phyloP scores from a whole-genome alignment of 805 yeast species.

The Blastobotrys chiropterorum region DNA sequence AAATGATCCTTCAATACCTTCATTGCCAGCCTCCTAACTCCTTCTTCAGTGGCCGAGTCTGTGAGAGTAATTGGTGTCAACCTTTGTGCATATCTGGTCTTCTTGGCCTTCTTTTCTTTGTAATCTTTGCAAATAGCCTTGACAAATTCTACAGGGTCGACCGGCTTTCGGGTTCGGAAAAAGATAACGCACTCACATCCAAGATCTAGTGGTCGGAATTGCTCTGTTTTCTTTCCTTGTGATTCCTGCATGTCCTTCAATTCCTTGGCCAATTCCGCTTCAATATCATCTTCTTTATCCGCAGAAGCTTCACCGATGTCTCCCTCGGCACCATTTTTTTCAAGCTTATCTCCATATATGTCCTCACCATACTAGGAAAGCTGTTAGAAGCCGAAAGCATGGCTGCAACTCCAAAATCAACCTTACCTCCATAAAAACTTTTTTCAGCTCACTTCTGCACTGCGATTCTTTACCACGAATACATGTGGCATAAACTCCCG shows the following conservation, averaged over 20 bases:
- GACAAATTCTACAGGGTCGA: conserved; percentile 71
- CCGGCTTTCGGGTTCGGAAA: conserved; percentile 71
- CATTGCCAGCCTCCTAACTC: conserved; percentile 52
- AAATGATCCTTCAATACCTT: conserved; percentile 64
- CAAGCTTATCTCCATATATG: conserved; percentile 17
- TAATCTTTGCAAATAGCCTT: conserved; percentile 57
- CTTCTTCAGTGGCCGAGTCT: conserved; percentile 64
- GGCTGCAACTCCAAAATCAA: background rate
- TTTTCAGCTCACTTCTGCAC: conserved; percentile 67
- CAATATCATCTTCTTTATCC: conserved; percentile 43
- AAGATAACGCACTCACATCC: conserved; percentile 56
- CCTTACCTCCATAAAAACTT: conserved; percentile 46
- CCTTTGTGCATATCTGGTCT: conserved; percentile 70
- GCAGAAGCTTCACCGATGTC: conserved; percentile 21
- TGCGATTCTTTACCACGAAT: conserved; percentile 70
- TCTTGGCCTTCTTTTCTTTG: conserved; percentile 39
- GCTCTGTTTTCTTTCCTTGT: conserved; percentile 20
- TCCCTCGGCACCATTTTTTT: conserved; percentile 27
- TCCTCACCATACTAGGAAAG: conserved; percentile 13
- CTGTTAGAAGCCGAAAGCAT: background rate
- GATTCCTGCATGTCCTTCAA: conserved; percentile 45
- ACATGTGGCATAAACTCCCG: conserved; percentile 89
- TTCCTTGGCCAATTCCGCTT: conserved; percentile 69
- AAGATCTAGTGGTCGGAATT: conserved; percentile 21
- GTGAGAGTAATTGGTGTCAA: conserved; percentile 75